Conservation (phyloP, 148 eudicot genomes). For the Bassia scoparia region DNA sequence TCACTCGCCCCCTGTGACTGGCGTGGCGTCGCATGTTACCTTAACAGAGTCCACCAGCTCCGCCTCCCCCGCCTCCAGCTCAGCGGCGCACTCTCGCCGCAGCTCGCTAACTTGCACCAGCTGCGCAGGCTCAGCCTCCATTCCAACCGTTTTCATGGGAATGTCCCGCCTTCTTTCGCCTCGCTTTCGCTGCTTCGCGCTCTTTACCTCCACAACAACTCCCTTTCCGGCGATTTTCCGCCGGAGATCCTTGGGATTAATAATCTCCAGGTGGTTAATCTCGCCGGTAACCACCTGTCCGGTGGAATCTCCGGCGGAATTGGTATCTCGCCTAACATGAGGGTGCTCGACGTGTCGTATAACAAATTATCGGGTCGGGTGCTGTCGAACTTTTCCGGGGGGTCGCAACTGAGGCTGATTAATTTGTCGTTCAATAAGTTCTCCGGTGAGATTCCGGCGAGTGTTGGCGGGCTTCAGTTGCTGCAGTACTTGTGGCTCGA, state of each 20-base stretch:
- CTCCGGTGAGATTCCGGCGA: slow-evolving; percentile 54
- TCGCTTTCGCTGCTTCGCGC: slow-evolving; percentile 40
- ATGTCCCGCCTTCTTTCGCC: slow-evolving; percentile 25
- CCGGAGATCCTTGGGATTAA: slow-evolving; percentile 28
- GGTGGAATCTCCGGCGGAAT: slow-evolving; percentile 31
- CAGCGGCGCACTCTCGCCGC: slow-evolving; percentile 34
- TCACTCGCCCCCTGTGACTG: slow-evolving; percentile 69
- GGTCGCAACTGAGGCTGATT: slow-evolving; percentile 28
- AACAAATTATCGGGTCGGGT: slow-evolving; percentile 48
- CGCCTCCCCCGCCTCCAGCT: slow-evolving; percentile 52
- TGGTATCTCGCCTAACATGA: slow-evolving; percentile 30
- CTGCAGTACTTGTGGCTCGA: slow-evolving; percentile 50
- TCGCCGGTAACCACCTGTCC: slow-evolving; percentile 46
- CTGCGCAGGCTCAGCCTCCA: slow-evolving; percentile 51
- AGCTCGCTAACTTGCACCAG: slow-evolving; percentile 35
- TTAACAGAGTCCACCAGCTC: slow-evolving; percentile 34
- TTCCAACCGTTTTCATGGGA: slow-evolving; percentile 40
- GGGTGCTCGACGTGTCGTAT: slow-evolving; percentile 49
- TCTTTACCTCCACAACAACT: slow-evolving; percentile 51
- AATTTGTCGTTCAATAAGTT: slow-evolving; percentile 46
- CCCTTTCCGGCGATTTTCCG: slow-evolving; percentile 46
- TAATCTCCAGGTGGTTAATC: slow-evolving; percentile 40
- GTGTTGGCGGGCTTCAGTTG: slow-evolving; percentile 38
- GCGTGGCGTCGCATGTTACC: slow-evolving; percentile 50
- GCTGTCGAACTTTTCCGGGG: slow-evolving; percentile 25